phyloP scores from a whole-genome alignment of 345 rosid genomes.

The Limnanthes douglasii region DNA sequence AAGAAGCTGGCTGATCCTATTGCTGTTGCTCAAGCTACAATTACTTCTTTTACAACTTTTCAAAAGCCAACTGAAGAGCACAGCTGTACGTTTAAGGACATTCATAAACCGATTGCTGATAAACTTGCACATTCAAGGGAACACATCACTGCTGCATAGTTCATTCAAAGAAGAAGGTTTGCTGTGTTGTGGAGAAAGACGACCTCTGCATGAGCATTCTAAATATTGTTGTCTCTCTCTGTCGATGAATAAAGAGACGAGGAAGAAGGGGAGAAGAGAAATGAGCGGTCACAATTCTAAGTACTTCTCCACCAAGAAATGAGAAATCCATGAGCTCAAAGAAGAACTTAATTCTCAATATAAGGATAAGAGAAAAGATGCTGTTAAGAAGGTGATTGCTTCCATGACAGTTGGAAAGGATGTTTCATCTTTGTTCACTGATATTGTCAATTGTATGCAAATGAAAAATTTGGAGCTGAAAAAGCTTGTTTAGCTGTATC shows the following conservation, averaged over 20 bases:
- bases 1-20: too few species aligned
- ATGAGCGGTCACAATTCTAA: conserved; percentile 99
- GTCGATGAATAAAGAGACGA: background rate
- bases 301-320: conserved; percentile 96
- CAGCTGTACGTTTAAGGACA: too few species aligned
- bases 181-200: too few species aligned
- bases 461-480: conserved; percentile 90
- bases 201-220: too few species aligned
- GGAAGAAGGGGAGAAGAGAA: conserved; percentile 10
- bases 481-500: conserved; percentile 82
- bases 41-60: too few species aligned
- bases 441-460: conserved; percentile 95
- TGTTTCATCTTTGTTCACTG: conserved; percentile 83
- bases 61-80: too few species aligned
- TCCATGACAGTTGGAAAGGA: conserved; percentile 99
- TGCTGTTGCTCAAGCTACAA: too few species aligned
- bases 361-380: conserved; percentile 98
- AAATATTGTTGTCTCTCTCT: background rate
- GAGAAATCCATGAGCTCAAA: conserved; percentile 94
- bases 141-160: too few species aligned
- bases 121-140: too few species aligned
- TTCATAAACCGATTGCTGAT: too few species aligned
- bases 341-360: conserved; percentile 96
- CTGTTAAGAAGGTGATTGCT: conserved; percentile 94
- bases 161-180: too few species aligned